These are phyloP conservation scores for Carpinus fangiana DNA, from an alignment of 306 rosid genomes.

Conservation along the genomic window DNA sequence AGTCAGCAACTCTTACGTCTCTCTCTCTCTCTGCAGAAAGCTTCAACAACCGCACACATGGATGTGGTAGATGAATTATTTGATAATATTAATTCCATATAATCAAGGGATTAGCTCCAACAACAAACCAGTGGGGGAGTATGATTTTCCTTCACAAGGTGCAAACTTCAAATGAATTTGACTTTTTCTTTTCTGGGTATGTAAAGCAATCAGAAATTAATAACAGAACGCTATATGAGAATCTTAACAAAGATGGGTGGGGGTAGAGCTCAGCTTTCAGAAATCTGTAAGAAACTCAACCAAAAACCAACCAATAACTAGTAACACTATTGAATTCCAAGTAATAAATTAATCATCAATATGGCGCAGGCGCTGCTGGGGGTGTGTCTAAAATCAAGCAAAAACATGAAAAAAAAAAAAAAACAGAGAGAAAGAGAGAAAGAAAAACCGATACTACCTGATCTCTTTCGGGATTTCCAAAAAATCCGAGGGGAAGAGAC, in stretches of 20 bases:
- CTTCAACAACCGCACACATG: not conserved
- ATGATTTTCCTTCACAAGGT: no score
- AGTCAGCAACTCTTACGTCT: constrained; percentile 24
- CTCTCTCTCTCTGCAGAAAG: not conserved
- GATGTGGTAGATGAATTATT: not conserved
- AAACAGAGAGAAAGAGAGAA: not conserved
- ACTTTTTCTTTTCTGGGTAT: not conserved
- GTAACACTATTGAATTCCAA: not conserved
- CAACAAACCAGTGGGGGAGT: no score
- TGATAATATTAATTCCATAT: not conserved
- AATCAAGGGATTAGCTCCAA: not conserved
- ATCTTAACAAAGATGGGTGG: not conserved
- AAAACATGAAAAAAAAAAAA: not conserved
- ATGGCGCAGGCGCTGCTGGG: no score
- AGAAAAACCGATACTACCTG: constrained; percentile 47
- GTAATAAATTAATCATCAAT: no score
- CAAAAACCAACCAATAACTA: not conserved
- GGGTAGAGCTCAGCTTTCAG: not conserved
- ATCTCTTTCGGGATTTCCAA: constrained; percentile 89
- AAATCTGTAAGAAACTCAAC: not conserved
- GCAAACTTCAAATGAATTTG: no score
- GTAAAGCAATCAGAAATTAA: not conserved
- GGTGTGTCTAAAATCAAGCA: constrained; percentile 2
- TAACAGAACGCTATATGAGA: not conserved
- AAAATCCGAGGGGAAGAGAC: constrained; percentile 60